These are phyloP conservation scores for Ophiocordyceps camponoti-rufipedis DNA, from an alignment of 2,329 filamentous ascomycete species.

Conservation along the genomic window DNA sequence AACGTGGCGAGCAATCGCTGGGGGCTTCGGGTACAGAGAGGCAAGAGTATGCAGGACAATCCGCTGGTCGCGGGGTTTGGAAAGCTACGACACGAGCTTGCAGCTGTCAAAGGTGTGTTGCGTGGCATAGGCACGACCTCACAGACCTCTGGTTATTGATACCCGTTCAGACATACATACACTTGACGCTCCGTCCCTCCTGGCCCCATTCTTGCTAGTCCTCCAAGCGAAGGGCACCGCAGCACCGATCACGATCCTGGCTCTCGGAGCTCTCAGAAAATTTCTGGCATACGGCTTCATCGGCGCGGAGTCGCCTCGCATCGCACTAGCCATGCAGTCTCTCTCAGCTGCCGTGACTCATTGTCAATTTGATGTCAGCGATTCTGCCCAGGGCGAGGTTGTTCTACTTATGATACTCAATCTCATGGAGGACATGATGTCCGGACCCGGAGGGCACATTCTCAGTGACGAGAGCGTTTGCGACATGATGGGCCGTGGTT, in stretches of 20 bases:
- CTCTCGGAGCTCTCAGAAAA: slow-evolving; percentile 84
- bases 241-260: slow-evolving; percentile 87
- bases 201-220: slow-evolving; percentile 90
- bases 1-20: slow-evolving; percentile 55
- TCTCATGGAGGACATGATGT: slow-evolving; percentile 97
- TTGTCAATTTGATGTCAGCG: slow-evolving; percentile 92
- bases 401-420: slow-evolving; percentile 88
- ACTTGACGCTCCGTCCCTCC: slow-evolving; percentile 76
- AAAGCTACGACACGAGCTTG: slow-evolving; percentile 71
- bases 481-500: slow-evolving; percentile 96
- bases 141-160: neutral
- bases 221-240: slow-evolving; percentile 93
- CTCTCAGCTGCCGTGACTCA: slow-evolving; percentile 91
- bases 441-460: slow-evolving; percentile 76
- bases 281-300: slow-evolving; percentile 94
- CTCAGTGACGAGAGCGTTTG: slow-evolving; percentile 97
- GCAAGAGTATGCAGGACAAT: slow-evolving; percentile 94
- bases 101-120: slow-evolving; percentile 53
- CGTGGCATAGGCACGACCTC: neutral
- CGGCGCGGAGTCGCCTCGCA: slow-evolving; percentile 63
- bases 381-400: slow-evolving; percentile 86
- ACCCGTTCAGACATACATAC: slow-evolving; percentile 51
- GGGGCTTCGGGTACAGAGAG: slow-evolving; percentile 87
- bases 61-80: slow-evolving; percentile 92
- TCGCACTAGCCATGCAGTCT: slow-evolving; percentile 83